Base-by-base conservation (phyloP, 2,329 filamentous ascomycete genomes). In the Trichoderma sp. region DNA sequence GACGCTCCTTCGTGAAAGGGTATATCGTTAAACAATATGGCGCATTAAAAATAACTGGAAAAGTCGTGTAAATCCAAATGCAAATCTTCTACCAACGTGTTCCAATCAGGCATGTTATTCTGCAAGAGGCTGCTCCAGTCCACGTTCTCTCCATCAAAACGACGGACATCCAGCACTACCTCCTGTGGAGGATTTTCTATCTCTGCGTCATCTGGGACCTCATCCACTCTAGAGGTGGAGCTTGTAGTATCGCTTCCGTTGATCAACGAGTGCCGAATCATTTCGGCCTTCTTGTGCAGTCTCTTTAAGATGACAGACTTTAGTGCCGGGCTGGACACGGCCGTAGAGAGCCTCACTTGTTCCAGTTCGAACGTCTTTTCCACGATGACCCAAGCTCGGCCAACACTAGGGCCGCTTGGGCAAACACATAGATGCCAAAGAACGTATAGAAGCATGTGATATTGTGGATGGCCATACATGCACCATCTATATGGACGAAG, bases 371-470 rank as follows among this genome's bases (percentile, higher is more conserved):
- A 69, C 29, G 42, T 56, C n/a, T 42, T 53, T 8, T 54, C 67
- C 1, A 67, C 63, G 12, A 67, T 50, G 9, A 34, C 19, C 67
- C 67, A 69, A 5, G 67, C 63, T n/a, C 56, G 35, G 8, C 60
- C 64, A 39, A 67, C 81, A 19, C 77, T 72, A 0, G 71, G 70
- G 0, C 77, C 78, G 0, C 69, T 68, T 0, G 81, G 81, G 59
- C 72, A 75, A 4, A 83, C 74, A 66, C 80, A 81, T 2, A 83
- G 68, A 67, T 82, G 76, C 75, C 82, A 82, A 2, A 84, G 72
- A 0, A 81, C 72, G 67, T 82, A 83, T 2, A 82, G 78, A 22
- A 82, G 73, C 35, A 80, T 74, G 61, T 83, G 78, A 22, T 79
- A 82, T 70, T 82, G 81, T 0, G 80, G 79, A 42, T 78, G 82